phyloP scores from a whole-genome alignment of 352 stramenopile species.

The Globisporangium nagaii region DNA sequence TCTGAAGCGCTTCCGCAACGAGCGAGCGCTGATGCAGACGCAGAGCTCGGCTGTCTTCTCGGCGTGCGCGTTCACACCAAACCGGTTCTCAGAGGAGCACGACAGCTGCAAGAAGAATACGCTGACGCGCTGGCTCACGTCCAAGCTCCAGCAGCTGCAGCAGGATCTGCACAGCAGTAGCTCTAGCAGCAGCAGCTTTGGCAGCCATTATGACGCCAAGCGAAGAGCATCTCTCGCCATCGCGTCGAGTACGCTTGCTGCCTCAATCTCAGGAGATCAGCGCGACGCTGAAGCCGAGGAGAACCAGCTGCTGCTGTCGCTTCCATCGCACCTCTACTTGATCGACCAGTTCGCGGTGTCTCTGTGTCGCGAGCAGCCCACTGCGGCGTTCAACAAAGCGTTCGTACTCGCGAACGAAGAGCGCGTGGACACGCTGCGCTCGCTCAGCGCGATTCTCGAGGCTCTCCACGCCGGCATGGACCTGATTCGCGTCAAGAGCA shows the following conservation, averaged over 20 bases:
- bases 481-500: constrained; percentile 21
- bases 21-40: constrained; percentile 21
- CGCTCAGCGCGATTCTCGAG: constrained; percentile 19
- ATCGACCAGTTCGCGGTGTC: constrained; percentile 15
- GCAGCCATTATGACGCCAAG: neutral
- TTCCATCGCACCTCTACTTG: constrained; percentile 24
- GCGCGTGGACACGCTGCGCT: constrained; percentile 14
- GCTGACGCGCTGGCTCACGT: constrained; percentile 25
- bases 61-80: constrained; percentile 21
- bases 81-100: neutral
- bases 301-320: constrained; percentile 17
- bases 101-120: constrained; percentile 16
- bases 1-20: constrained; percentile 29
- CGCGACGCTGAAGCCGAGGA: constrained; percentile 1
- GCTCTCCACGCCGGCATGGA: constrained; percentile 15
- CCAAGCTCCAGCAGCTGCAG: constrained; percentile 32
- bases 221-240: no score
- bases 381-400: neutral
- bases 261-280: no score
- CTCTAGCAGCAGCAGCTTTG: neutral
- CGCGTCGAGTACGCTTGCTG: no score
- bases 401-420: constrained; percentile 8
- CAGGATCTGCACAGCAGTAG: constrained; percentile 28
- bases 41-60: neutral
- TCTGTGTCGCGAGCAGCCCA: constrained; percentile 10